Evolutionary conservation across 371 early-diverging fungal genomes (phyloP).

Genomic region (Nematocida ironsii): DNA sequence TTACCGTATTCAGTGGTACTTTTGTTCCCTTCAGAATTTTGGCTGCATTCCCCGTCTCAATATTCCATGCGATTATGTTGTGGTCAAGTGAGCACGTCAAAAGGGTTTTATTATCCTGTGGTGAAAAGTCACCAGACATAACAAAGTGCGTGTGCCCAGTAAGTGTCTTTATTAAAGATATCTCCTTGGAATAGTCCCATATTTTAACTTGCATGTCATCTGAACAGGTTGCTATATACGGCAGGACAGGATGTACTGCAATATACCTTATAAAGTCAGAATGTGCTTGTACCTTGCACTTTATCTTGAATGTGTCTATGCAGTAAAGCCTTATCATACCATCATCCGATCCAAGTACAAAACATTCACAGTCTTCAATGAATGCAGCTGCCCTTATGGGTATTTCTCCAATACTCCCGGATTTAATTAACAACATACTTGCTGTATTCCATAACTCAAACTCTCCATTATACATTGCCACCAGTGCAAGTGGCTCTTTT

Average conservation of each 20-base stretch:
- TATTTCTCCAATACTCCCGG: conserved; percentile 58
- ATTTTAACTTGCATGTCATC: conserved; percentile 66
- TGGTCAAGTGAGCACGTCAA: conserved; percentile 64
- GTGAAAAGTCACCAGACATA: conserved; percentile 63
- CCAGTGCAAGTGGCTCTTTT: conserved; percentile 60
- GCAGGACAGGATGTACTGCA: conserved; percentile 54
- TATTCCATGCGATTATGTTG: conserved; percentile 61
- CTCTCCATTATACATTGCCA: conserved; percentile 64
- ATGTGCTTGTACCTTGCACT: conserved; percentile 63
- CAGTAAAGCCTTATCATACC: conserved; percentile 61
- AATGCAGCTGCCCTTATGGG: conserved; percentile 63
- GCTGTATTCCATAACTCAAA: conserved; percentile 62
- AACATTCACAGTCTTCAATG: conserved; percentile 50
- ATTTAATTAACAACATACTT: conserved; percentile 41
- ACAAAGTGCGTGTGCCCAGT: conserved; percentile 69
- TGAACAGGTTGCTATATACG: conserved; percentile 62
- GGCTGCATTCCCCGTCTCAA: conserved; percentile 41
- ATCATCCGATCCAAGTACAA: conserved; percentile 66
- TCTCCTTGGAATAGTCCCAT: conserved; percentile 60
- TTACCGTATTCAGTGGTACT: conserved; percentile 53
- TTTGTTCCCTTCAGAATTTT: conserved; percentile 58
- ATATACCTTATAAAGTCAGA: conserved; percentile 68
- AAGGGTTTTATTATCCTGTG: conserved; percentile 58
- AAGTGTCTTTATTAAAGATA: conserved; percentile 41
- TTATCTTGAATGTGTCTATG: conserved; percentile 56